Percentiles rank a stretch among this genome's conserved stretches.
Evolutionary conservation across 305 asterid genomes (phyloP).

Genomic region (Fraxinus sp.): DNA sequence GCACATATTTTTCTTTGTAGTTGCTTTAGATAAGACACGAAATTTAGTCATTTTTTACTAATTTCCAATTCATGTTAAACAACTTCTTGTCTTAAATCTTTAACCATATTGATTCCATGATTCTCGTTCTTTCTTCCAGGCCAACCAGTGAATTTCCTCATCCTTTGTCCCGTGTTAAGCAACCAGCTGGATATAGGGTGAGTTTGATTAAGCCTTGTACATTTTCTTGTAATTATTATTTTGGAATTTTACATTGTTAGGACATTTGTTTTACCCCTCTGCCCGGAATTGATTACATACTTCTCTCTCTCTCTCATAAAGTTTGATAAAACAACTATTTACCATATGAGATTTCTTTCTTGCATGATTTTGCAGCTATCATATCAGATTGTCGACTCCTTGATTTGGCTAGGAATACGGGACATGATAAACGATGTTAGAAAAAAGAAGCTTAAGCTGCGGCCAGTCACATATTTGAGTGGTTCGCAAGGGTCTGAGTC

Average conservation of each 20-base stretch:
- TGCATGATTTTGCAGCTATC: slow-evolving; percentile 73
- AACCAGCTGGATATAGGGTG: slow-evolving; percentile 93
- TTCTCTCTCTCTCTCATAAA: not conserved
- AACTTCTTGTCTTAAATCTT: not conserved
- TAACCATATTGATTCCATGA: slow-evolving; percentile 5
- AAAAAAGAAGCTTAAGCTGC: slow-evolving; percentile 81
- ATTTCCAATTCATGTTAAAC: slow-evolving; percentile 9
- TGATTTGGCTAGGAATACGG: slow-evolving; percentile 95
- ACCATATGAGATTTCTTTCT: slow-evolving; percentile 27
- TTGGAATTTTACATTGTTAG: not conserved
- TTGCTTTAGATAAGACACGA: slow-evolving; percentile 6
- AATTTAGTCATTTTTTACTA: not conserved
- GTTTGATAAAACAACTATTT: not conserved
- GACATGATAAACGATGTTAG: slow-evolving; percentile 91
- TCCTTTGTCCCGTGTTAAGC: slow-evolving; percentile 95
- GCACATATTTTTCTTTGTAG: slow-evolving; percentile 18
- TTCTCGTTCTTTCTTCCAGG: slow-evolving; percentile 35
- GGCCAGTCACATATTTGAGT: slow-evolving; percentile 90
- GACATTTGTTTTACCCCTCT: not conserved
- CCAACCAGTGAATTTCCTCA: slow-evolving; percentile 78
- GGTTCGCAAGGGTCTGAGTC: slow-evolving; percentile 82
- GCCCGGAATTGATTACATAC: not conserved
- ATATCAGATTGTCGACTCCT: slow-evolving; percentile 89
- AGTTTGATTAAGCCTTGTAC: slow-evolving; percentile 30
- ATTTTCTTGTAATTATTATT: slow-evolving; percentile 13